These are phyloP conservation scores for Paraphaeosphaeria sporulosa DNA, from an alignment of 2,329 filamentous ascomycete species.

Conservation along the genomic window DNA sequence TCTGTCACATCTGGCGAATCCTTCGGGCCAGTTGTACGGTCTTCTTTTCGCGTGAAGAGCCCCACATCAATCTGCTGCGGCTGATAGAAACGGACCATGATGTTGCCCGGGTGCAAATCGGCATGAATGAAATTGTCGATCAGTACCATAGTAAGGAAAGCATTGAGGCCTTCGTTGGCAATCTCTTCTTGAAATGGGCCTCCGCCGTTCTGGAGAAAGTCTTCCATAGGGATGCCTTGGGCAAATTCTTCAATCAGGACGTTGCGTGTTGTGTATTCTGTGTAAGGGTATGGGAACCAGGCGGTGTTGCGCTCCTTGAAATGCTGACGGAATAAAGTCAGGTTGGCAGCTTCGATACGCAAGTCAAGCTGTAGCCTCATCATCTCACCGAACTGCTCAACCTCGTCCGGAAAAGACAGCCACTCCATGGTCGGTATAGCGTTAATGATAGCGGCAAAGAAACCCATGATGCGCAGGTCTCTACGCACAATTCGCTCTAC, in stretches of 20 bases:
- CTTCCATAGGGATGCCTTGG: conserved; percentile 87
- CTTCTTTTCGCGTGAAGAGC: conserved; percentile 53
- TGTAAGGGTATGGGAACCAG: conserved; percentile 96
- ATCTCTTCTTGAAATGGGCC: conserved; percentile 94
- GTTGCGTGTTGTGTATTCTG: conserved; percentile 88
- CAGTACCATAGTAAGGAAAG: conserved; percentile 94
- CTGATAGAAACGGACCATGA: conserved; percentile 98
- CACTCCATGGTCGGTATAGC: conserved; percentile 93
- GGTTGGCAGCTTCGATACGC: conserved; percentile 90
- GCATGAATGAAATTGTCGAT: conserved; percentile 98
- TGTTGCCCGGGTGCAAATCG: conserved; percentile 95
- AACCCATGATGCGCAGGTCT: conserved; percentile 90
- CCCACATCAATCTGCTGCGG: conserved; percentile 74
- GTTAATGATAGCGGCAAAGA: conserved; percentile 87
- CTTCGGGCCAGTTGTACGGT: conserved; percentile 47
- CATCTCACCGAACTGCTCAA: conserved; percentile 94
- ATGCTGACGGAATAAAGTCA: conserved; percentile 86
- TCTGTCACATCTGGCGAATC: conserved; percentile 81
- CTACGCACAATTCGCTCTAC: conserved; percentile 90
- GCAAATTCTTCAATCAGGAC: conserved; percentile 96
- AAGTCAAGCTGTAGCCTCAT: conserved; percentile 97
- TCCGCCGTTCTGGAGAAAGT: conserved; percentile 89
- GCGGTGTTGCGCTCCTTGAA: conserved; percentile 89
- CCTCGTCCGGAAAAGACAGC: conserved; percentile 95
- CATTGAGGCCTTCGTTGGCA: conserved; percentile 91